Evolutionary conservation across 2,329 filamentous ascomycete genomes (phyloP), one percentile per base, ranked within the genome.

Genomic region (Botrytis deweyae): DNA sequence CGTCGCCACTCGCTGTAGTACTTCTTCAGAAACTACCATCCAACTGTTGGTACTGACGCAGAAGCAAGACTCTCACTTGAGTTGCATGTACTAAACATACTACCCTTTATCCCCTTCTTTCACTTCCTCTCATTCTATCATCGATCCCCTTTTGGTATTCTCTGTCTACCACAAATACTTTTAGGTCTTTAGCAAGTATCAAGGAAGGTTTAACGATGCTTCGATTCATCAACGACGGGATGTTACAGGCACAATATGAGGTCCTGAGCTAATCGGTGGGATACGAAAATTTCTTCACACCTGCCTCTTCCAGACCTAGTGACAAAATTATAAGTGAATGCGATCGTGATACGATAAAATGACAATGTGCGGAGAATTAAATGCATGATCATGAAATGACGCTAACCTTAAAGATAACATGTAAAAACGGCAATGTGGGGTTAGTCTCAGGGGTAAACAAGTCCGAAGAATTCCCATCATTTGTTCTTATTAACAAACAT

Each of bases 121-220:
- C 58, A n/a, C n/a, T 29, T 55, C 25, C n/a, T 72, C 72, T 74
- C 63, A 55, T 73, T 76, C 66, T 68, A 75, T 74, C 69, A 69
- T 68, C 63, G n/a, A 72, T 74, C 8, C 76, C 78, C 78, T 77
- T 77, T 72, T 74, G 78, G 75, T 75, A 75, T 75, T 74, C 64
- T 77, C 77, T 78, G 74, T 77, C 79, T 76, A 67, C 72, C 73
- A 74, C 77, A 73, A 73, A 76, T 75, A 74, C 68, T 61, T 73
- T 77, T 77, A 77, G 74, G 76, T 74, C 78, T 80, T 75, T 69
- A 73, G 72, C 66, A 77, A 78, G 36, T 72, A 73, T 70, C 65
- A 64, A 72, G 40, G 67, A 40, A 42, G 64, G 22, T 14, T 69
- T 52, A 3, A 52, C 44, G 77, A 78, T 68, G 67, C 49, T 72